phyloP scores from a whole-genome alignment of 257 asterid genomes.

The Primulina eburnea region DNA sequence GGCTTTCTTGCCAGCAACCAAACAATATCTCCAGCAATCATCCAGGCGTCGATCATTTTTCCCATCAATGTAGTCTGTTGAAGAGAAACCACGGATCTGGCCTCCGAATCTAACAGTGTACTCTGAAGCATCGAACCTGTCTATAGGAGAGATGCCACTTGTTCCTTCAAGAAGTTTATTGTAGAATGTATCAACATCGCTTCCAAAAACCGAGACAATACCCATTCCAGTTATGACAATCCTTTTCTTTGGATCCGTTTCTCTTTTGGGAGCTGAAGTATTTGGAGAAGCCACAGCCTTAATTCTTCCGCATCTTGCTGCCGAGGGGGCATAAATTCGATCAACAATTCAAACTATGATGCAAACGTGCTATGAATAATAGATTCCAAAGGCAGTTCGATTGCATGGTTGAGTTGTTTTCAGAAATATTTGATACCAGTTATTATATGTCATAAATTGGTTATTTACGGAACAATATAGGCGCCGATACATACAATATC shows the following conservation, averaged over 20 bases:
- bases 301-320: slow-evolving; percentile 21
- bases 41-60: slow-evolving; percentile 43
- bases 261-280: slow-evolving; percentile 38
- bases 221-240: slow-evolving; percentile 52
- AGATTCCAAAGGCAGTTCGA: neutral
- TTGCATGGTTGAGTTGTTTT: no score
- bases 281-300: slow-evolving; percentile 31
- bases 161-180: slow-evolving; percentile 44
- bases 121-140: slow-evolving; percentile 43
- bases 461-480: no score
- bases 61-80: slow-evolving; percentile 46
- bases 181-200: slow-evolving; percentile 40
- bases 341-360: neutral
- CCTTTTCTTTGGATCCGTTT: slow-evolving; percentile 46
- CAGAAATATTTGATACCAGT: neutral
- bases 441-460: no score
- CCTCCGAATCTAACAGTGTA: slow-evolving; percentile 42
- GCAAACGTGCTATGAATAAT: neutral
- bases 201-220: slow-evolving; percentile 49
- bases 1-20: slow-evolving; percentile 47
- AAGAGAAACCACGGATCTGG: slow-evolving; percentile 42
- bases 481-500: no score
- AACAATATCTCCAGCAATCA: slow-evolving; percentile 43
- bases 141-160: slow-evolving; percentile 43
- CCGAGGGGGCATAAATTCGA: neutral